phyloP scores from a whole-genome alignment of 2,329 filamentous ascomycete genomes.

The Trichoderma brevicompactum region DNA sequence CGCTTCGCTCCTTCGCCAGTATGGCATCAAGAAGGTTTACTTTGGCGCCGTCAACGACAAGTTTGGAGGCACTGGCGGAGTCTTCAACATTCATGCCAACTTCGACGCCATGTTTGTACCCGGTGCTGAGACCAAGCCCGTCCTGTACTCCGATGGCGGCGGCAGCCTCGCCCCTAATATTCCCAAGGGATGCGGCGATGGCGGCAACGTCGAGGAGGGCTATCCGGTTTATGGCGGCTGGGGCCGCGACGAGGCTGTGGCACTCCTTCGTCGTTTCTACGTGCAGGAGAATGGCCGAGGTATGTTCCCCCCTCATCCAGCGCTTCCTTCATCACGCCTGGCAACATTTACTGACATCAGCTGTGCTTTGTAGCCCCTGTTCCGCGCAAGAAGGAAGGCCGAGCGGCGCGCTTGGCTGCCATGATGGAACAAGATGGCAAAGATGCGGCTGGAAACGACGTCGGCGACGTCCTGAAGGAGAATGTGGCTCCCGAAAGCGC shows the following conservation, averaged over 20 bases:
- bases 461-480: conserved; percentile 10
- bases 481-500: conserved; percentile 14
- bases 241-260: conserved; percentile 90
- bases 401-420: conserved; percentile 57
- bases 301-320: conserved; percentile 44
- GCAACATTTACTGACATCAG: conserved; percentile 30
- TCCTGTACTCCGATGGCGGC: conserved; percentile 45
- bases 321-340: not conserved
- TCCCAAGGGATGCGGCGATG: conserved; percentile 54
- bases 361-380: conserved; percentile 48
- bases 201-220: conserved; percentile 73
- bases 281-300: conserved; percentile 96
- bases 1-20: conserved; percentile 86
- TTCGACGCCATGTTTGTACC: conserved; percentile 49
- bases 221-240: conserved; percentile 86
- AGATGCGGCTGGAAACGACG: not conserved
- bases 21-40: conserved; percentile 85
- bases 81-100: conserved; percentile 80
- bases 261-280: conserved; percentile 90
- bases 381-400: conserved; percentile 59
- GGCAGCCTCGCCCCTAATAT: conserved; percentile 44
- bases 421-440: conserved; percentile 52
- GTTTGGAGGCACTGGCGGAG: conserved; percentile 94
- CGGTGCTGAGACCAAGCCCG: conserved; percentile 44
- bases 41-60: conserved; percentile 96